These are phyloP conservation scores for Kandelia obovata DNA, from an alignment of 345 rosid species.

Conservation along the genomic window DNA sequence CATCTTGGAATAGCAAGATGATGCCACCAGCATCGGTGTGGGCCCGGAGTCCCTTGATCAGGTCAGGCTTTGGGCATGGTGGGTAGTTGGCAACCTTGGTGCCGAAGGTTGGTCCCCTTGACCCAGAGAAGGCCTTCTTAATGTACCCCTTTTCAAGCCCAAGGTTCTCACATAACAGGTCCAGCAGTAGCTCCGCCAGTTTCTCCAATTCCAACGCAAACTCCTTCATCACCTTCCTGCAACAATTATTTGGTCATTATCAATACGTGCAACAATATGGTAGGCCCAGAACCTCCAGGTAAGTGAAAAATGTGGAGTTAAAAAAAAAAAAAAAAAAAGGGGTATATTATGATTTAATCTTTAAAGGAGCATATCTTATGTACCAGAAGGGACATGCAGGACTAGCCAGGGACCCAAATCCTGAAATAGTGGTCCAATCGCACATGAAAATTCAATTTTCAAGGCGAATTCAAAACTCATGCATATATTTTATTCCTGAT, in stretches of 20 bases:
- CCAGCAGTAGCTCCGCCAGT: conserved; percentile 75
- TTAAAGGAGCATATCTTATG: no score
- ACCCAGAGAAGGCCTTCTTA: conserved; percentile 59
- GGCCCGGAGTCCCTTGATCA: conserved; percentile 85
- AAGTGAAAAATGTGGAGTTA: no score
- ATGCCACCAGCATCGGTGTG: conserved; percentile 99
- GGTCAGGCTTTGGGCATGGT: conserved; percentile 89
- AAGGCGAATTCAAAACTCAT: not conserved
- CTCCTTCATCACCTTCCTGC: conserved; percentile 70
- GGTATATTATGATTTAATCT: no score
- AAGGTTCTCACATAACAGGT: conserved; percentile 76
- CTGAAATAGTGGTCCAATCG: not conserved
- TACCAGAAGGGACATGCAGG: not conserved
- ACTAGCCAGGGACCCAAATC: not conserved
- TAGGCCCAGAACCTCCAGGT: no score
- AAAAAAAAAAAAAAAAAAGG: no score
- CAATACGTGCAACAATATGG: not conserved
- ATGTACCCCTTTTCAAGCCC: conserved; percentile 78
- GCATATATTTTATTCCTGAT: not conserved
- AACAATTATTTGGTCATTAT: not conserved
- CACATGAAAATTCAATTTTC: conserved; percentile 2
- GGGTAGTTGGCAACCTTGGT: conserved; percentile 97
- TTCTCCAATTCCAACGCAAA: conserved; percentile 68
- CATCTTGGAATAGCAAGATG: conserved; percentile 85
- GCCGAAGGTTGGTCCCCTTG: conserved; percentile 73